Evolutionary conservation across 2,329 filamentous ascomycete genomes (phyloP), one percentile per base, ranked within the genome.

Genomic region (Zarea fungicola): DNA sequence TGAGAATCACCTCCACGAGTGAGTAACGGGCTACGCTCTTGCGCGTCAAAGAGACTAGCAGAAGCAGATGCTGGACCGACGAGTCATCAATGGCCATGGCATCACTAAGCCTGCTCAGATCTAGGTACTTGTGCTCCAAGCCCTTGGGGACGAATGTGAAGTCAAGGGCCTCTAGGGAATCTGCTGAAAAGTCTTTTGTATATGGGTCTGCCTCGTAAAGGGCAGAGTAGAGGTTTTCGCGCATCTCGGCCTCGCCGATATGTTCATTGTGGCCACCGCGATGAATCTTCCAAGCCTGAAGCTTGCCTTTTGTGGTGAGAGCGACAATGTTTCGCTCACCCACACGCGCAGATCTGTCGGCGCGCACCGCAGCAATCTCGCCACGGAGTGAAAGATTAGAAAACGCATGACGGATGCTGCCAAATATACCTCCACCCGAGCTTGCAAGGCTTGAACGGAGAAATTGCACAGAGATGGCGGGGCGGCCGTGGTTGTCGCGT

Each of bases 281-380:
- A 60, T 92, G 89, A 36, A 96, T 77, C 61, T 86, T 87, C 93
- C 93, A 99, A 7, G 85, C 78, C 58, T 95, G 85, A 22, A 99
- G 70, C 50, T 84, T 79, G 23, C 87, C 92, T 58, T 85, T 85
- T 47, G 82, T 78, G 2, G 90, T 93, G 13, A 85, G 82, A 31
- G 91, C 83, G 40, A 96, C 79, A 28, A 96, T 77, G 57, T 91
- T 89, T 62, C 91, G 84, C 66, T 96, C 90, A 21, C 90, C 91
- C 54, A 89, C 83, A 50, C 83, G 81, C 31, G 77, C 75, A 9
- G 85, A 83, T 45, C 80, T 76, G 36, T 88, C 87, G 22, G 89
- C 83, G 56, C 84, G 82, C 31, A 95, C 84, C 25, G 91, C 89
- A 37, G 84, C 85, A 55, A 96, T 80, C 50, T 93, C 87, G 57